These are phyloP conservation scores for Hygrophoropsis aurantiaca DNA, from an alignment of 768 basidiomycete species.

Conservation along the genomic window DNA sequence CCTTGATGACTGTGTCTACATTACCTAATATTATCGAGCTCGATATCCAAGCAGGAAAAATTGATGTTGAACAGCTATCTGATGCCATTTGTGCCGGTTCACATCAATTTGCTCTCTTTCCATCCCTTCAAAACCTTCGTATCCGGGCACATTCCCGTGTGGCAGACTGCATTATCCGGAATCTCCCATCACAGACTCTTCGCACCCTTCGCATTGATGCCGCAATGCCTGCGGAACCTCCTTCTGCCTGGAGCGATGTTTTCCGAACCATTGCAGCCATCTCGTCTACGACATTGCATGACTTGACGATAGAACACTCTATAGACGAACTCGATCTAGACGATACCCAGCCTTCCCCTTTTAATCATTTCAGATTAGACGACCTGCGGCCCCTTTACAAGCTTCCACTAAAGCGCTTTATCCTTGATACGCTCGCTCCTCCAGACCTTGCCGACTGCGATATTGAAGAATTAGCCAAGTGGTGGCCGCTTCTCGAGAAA, in stretches of 20 bases:
- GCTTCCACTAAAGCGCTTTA: conserved; percentile 34
- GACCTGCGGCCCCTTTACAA: conserved; percentile 35
- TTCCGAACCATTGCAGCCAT: conserved; percentile 31
- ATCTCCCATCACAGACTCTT: conserved; percentile 32
- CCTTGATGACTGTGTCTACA: conserved; percentile 35
- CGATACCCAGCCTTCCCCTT: conserved; percentile 19
- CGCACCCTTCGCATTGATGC: conserved; percentile 39
- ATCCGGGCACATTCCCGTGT: conserved; percentile 38
- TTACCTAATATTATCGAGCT: conserved; percentile 41
- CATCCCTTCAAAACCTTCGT: conserved; percentile 36
- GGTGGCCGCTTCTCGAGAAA: conserved; percentile 46
- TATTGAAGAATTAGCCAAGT: conserved; percentile 35
- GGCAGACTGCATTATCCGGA: conserved; percentile 33
- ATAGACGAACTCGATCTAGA: conserved; percentile 29
- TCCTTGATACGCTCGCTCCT: conserved; percentile 41
- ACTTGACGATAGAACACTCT: conserved; percentile 42
- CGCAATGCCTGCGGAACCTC: conserved; percentile 22
- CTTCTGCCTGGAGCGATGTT: conserved; percentile 34
- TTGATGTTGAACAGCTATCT: conserved; percentile 26
- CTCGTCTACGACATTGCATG: conserved; percentile 29
- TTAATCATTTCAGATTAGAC: conserved; percentile 24
- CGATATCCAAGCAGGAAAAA: conserved; percentile 43
- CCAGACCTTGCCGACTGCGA: conserved; percentile 38
- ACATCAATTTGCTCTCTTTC: conserved; percentile 25
- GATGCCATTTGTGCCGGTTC: background rate